phyloP scores from a whole-genome alignment of 2,329 filamentous ascomycete genomes.

The Phialophora expanda region DNA sequence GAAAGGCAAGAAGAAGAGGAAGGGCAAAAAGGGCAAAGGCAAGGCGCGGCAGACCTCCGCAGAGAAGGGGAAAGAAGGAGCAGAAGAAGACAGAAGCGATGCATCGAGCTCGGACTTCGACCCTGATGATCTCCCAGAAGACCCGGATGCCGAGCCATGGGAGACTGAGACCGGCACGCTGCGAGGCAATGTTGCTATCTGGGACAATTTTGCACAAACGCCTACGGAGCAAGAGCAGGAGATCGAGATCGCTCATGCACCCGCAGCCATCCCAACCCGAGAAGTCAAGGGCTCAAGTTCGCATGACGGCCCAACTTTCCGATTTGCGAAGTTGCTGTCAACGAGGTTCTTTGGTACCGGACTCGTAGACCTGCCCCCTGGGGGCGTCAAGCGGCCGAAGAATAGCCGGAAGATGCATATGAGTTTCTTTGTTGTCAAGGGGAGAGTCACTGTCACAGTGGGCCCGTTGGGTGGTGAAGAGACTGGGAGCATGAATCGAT shows the following conservation, averaged over 20 bases:
- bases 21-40: slow-evolving; percentile 45
- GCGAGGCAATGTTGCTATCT: slow-evolving; percentile 51
- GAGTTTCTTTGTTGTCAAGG: slow-evolving; percentile 88
- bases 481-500: slow-evolving; percentile 57
- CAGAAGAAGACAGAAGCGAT: background rate
- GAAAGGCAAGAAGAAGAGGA: slow-evolving; percentile 44
- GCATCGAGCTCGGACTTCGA: slow-evolving; percentile 45
- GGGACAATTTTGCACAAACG: slow-evolving; percentile 49
- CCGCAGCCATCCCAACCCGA: slow-evolving; percentile 61
- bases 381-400: slow-evolving; percentile 83
- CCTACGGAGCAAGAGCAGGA: slow-evolving; percentile 49
- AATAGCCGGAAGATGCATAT: slow-evolving; percentile 97
- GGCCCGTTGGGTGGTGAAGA: slow-evolving; percentile 60
- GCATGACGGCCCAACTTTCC: slow-evolving; percentile 64
- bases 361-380: slow-evolving; percentile 83
- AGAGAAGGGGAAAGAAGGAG: slow-evolving; percentile 14
- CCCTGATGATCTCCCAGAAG: slow-evolving; percentile 45
- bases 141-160: slow-evolving; percentile 49
- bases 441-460: slow-evolving; percentile 79
- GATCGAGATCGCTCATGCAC: slow-evolving; percentile 64
- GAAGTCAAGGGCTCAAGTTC: slow-evolving; percentile 62
- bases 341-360: slow-evolving; percentile 87
- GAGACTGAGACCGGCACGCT: slow-evolving; percentile 52
- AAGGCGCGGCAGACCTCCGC: slow-evolving; percentile 10
- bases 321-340: slow-evolving; percentile 85